phyloP scores from a whole-genome alignment of 208 protist species.

The Leishmania braziliensis region DNA sequence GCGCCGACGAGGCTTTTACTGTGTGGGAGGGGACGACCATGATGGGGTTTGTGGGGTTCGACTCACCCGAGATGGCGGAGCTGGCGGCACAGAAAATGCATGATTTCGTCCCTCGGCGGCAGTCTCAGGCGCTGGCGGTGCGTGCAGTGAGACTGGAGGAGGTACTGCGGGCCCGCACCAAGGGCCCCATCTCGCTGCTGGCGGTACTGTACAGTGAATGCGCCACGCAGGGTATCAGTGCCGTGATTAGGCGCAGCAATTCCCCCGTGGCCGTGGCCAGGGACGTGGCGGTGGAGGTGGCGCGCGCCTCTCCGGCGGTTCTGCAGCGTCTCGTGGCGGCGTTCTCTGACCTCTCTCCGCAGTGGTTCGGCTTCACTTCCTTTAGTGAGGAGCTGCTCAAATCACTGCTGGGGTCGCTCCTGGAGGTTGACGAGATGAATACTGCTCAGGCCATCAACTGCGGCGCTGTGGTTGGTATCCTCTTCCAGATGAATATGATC shows the following conservation, averaged over 20 bases:
- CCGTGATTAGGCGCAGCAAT: slow-evolving; percentile 29
- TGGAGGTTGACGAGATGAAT: slow-evolving; percentile 42
- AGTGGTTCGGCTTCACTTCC: slow-evolving; percentile 33
- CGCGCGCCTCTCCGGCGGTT: slow-evolving; percentile 39
- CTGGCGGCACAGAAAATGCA: slow-evolving; percentile 80
- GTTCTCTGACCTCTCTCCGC: slow-evolving; percentile 34
- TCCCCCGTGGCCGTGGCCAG: slow-evolving; percentile 31
- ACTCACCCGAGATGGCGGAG: slow-evolving; percentile 61
- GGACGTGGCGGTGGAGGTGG: slow-evolving; percentile 58
- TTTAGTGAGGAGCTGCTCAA: slow-evolving; percentile 72
- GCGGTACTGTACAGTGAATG: slow-evolving; percentile 37
- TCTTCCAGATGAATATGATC: slow-evolving; percentile 58
- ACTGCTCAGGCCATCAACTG: slow-evolving; percentile 53
- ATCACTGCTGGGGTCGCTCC: slow-evolving; percentile 51
- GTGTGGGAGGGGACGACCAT: slow-evolving; percentile 40
- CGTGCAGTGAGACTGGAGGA: slow-evolving; percentile 47
- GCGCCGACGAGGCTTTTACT: slow-evolving; percentile 80
- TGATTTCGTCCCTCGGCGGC: slow-evolving; percentile 77
- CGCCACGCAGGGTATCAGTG: slow-evolving; percentile 31
- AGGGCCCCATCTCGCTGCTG: slow-evolving; percentile 35
- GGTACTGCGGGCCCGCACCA: slow-evolving; percentile 42
- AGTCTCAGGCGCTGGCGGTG: slow-evolving; percentile 68
- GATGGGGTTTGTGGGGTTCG: slow-evolving; percentile 80
- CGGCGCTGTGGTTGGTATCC: slow-evolving; percentile 55
- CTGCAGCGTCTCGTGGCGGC: slow-evolving; percentile 46